phyloP scores from a whole-genome alignment of 108 stramenopile genomes.

The Schizochytrium sp. region DNA sequence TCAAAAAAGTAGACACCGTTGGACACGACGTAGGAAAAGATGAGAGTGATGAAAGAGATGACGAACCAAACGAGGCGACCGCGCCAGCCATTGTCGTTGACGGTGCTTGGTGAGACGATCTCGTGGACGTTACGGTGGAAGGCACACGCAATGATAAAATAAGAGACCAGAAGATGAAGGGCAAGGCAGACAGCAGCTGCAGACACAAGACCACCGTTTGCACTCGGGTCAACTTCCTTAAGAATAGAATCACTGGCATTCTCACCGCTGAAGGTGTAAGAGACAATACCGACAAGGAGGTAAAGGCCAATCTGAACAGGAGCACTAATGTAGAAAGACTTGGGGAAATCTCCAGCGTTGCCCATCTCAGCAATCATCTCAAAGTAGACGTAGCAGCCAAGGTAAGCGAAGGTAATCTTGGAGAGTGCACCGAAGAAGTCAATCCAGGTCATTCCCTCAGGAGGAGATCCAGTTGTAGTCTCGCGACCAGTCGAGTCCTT shows the following conservation, averaged over 20 bases:
- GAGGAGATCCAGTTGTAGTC: neutral
- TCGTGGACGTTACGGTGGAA: neutral
- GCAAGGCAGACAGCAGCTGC: neutral
- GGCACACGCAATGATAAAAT: neutral
- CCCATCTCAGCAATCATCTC: conserved; percentile 21
- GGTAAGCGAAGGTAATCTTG: conserved; percentile 44
- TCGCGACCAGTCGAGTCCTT: conserved; percentile 27
- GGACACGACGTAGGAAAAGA: conserved; percentile 2
- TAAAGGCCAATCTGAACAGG: conserved; percentile 32
- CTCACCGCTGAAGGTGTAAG: conserved; percentile 1
- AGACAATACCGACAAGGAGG: conserved; percentile 1
- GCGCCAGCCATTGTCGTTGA: neutral
- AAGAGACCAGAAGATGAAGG: conserved; percentile 17
- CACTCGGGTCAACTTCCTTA: neutral
- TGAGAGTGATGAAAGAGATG: conserved; percentile 7
- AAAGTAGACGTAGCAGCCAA: conserved; percentile 10
- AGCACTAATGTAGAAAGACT: neutral
- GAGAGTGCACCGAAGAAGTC: conserved; percentile 18
- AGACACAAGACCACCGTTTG: neutral
- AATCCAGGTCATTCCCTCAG: neutral
- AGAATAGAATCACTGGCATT: conserved; percentile 3
- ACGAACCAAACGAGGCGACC: neutral
- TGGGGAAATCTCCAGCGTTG: neutral
- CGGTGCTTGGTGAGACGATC: conserved; percentile 13
- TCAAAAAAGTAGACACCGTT: conserved; percentile 30